Evolutionary conservation across 225 moss, liverwort and hornwort genomes (phyloP).

Genomic region (Sphagnum contortum): DNA sequence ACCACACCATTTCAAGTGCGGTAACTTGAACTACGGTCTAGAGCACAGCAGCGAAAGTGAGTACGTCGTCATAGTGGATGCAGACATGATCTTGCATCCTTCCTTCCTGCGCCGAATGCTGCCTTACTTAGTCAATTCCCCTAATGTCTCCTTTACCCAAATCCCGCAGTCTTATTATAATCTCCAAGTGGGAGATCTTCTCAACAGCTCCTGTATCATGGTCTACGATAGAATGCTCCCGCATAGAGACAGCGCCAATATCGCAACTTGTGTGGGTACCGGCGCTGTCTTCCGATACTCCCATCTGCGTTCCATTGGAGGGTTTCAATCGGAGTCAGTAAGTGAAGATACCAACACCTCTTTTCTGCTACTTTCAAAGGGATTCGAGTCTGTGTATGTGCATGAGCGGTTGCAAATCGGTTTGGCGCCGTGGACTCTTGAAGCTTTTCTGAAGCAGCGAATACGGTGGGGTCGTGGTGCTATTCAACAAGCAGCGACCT

Average conservation of each 20-base stretch:
- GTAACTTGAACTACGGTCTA: conserved; percentile 46
- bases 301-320: conserved; percentile 33
- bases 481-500: conserved; percentile 38
- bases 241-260: conserved; percentile 25
- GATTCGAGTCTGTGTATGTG: conserved; percentile 37
- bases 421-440: conserved; percentile 41
- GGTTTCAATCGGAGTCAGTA: conserved; percentile 49
- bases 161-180: conserved; percentile 43
- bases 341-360: conserved; percentile 50
- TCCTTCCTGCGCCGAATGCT: conserved; percentile 19
- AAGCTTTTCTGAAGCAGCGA: conserved; percentile 42
- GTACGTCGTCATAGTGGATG: conserved; percentile 58
- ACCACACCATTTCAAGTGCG: conserved; percentile 57
- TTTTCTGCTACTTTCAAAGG: conserved; percentile 26
- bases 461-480: conserved; percentile 41
- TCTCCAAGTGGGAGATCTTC: conserved; percentile 33
- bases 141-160: conserved; percentile 34
- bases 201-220: conserved; percentile 24
- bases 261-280: conserved; percentile 14
- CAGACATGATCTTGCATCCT: conserved; percentile 50
- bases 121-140: conserved; percentile 42
- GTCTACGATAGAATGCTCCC: conserved; percentile 28
- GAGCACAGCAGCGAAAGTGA: conserved; percentile 25
- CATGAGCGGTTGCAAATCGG: conserved; percentile 46
- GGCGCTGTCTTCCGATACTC: conserved; percentile 19